Evolutionary conservation across 2,329 filamentous ascomycete species (phyloP).

Genomic region (Ceratocystis eucalypticola): DNA sequence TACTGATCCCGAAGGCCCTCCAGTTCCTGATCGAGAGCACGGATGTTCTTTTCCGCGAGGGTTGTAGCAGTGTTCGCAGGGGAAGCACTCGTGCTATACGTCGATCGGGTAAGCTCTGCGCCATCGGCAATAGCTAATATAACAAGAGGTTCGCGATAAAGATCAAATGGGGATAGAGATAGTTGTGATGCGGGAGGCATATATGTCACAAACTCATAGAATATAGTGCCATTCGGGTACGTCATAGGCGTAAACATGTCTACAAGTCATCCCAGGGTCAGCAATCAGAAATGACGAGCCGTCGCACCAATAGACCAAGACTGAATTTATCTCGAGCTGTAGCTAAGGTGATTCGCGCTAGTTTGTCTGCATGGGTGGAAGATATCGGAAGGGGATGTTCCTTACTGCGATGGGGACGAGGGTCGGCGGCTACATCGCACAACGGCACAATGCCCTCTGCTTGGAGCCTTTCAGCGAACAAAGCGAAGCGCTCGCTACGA

Average conservation of each 20-base stretch:
- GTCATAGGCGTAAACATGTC: slow-evolving; percentile 89
- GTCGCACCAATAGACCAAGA: background rate
- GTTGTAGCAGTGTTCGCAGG: slow-evolving; percentile 8
- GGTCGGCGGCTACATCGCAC: slow-evolving; percentile 74
- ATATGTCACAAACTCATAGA: slow-evolving; percentile 78
- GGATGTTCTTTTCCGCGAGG: slow-evolving; percentile 41
- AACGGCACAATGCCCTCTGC: slow-evolving; percentile 70
- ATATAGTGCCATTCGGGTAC: slow-evolving; percentile 71
- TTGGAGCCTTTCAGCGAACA: slow-evolving; percentile 65
- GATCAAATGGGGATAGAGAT: slow-evolving; percentile 74
- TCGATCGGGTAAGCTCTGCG: slow-evolving; percentile 45
- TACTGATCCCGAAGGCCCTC: slow-evolving; percentile 59
- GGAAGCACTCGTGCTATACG: slow-evolving; percentile 35
- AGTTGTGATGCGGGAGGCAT: slow-evolving; percentile 67
- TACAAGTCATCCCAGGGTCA: slow-evolving; percentile 28
- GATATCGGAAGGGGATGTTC: background rate
- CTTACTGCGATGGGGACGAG: slow-evolving; percentile 73
- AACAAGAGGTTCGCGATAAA: slow-evolving; percentile 71
- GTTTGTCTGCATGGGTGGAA: background rate
- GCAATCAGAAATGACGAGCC: background rate
- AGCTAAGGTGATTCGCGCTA: background rate
- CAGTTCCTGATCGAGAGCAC: slow-evolving; percentile 51
- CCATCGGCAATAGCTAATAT: slow-evolving; percentile 80
- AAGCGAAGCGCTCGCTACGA: slow-evolving; percentile 63
- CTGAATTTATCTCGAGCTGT: background rate